Conservation (phyloP, 164 flowering plant genomes). For the Sextonia rubra region DNA sequence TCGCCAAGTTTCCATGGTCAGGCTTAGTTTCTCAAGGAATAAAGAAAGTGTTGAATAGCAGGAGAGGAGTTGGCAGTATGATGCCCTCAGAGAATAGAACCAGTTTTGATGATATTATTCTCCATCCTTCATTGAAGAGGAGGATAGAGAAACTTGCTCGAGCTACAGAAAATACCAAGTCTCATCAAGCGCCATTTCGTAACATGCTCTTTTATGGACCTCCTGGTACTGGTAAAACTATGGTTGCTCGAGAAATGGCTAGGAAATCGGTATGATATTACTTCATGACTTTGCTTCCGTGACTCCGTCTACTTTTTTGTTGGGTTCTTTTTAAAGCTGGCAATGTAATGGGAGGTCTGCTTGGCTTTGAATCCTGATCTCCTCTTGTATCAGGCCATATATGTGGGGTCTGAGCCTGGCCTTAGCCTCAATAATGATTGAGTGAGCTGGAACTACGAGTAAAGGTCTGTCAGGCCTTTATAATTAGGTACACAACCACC, state of each 20-base stretch:
- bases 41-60: constrained; percentile 28
- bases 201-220: constrained; percentile 99
- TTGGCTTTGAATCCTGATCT: no score
- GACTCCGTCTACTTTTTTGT: neutral
- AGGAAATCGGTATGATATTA: constrained; percentile 64
- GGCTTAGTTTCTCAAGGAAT: constrained; percentile 41
- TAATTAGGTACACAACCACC: no score
- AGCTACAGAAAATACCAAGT: constrained; percentile 88
- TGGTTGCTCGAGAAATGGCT: constrained; percentile 97
- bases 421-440: no score
- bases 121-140: constrained; percentile 81
- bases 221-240: constrained; percentile 98
- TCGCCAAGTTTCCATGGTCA: constrained; percentile 70
- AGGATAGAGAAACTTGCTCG: constrained; percentile 89
- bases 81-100: constrained; percentile 26
- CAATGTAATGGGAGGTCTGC: no score
- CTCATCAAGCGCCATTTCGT: constrained; percentile 93
- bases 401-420: no score
- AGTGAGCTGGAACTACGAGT: no score
- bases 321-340: neutral
- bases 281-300: neutral
- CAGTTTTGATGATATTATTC: constrained; percentile 53
- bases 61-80: constrained; percentile 33
- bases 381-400: no score
- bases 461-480: no score